Evolutionary conservation across 2,329 filamentous ascomycete species (phyloP).

Genomic region (Endothia cerciana): DNA sequence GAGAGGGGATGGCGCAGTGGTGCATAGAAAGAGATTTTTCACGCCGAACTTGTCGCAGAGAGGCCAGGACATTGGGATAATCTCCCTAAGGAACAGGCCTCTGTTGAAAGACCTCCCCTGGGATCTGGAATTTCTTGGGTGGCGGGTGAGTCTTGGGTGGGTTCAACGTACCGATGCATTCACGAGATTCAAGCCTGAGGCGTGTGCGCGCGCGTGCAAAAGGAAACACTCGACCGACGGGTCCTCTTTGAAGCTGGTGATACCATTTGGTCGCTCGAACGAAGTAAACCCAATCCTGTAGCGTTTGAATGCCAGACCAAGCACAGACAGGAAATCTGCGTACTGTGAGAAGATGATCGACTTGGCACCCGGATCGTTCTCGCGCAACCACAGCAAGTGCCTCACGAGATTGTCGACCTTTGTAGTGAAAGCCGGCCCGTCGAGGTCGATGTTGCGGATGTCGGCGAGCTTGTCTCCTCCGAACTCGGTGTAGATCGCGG

Average conservation of each 20-base stretch:
- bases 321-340: constrained; percentile 75
- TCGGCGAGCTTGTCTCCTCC: constrained; percentile 71
- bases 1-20: not conserved
- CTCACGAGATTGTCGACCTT: constrained; percentile 85
- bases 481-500: constrained; percentile 77
- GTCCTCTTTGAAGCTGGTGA: constrained; percentile 77
- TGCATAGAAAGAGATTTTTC: not conserved
- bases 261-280: constrained; percentile 70
- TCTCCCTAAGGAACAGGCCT: too few species aligned
- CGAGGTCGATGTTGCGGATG: constrained; percentile 80
- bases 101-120: too few species aligned
- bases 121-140: too few species aligned
- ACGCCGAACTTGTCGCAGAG: not conserved
- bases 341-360: constrained; percentile 92
- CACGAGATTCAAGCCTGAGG: constrained; percentile 86
- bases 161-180: constrained; percentile 66
- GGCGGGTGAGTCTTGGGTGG: not conserved
- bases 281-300: constrained; percentile 76
- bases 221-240: constrained; percentile 79
- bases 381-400: constrained; percentile 83
- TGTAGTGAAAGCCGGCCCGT: constrained; percentile 76
- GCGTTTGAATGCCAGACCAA: constrained; percentile 69
- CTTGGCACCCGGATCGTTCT: constrained; percentile 84
- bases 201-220: constrained; percentile 85
- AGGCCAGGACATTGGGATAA: too few species aligned